These are phyloP conservation scores for Peterozyma xylosa DNA, from an alignment of 805 yeast genomes.

Conservation along the genomic window DNA sequence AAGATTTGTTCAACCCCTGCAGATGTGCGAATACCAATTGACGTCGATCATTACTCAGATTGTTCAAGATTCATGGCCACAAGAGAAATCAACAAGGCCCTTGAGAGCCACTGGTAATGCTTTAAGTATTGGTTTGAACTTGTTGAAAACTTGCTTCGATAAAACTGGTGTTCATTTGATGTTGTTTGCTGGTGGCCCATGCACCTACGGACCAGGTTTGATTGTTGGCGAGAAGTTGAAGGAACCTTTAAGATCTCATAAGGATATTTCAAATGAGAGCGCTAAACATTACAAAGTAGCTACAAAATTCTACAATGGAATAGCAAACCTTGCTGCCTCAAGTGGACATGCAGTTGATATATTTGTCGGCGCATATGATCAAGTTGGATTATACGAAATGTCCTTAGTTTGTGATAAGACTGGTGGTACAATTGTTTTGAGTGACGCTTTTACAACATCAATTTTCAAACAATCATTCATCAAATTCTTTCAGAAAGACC, in stretches of 20 bases:
- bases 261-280: slow-evolving; percentile 43
- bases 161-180: slow-evolving; percentile 48
- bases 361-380: slow-evolving; percentile 63
- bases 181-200: slow-evolving; percentile 55
- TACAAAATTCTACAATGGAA: slow-evolving; percentile 35
- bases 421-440: slow-evolving; percentile 56
- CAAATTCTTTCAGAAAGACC: slow-evolving; percentile 36
- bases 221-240: slow-evolving; percentile 49
- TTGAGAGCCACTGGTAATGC: slow-evolving; percentile 57
- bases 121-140: slow-evolving; percentile 35
- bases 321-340: slow-evolving; percentile 38
- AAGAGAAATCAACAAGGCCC: slow-evolving; percentile 34
- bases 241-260: slow-evolving; percentile 62
- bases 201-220: slow-evolving; percentile 59
- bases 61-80: slow-evolving; percentile 41
- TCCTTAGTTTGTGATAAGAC: slow-evolving; percentile 46
- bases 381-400: slow-evolving; percentile 63
- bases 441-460: slow-evolving; percentile 61
- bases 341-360: slow-evolving; percentile 50
- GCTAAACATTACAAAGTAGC: slow-evolving; percentile 36
- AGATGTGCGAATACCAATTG: slow-evolving; percentile 43
- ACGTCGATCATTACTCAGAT: slow-evolving; percentile 41
- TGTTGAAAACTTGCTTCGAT: slow-evolving; percentile 29
- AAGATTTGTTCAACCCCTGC: slow-evolving; percentile 40
- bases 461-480: slow-evolving; percentile 61